Evolutionary conservation across 2,329 filamentous ascomycete species (phyloP), one percentile per base, ranked within the genome.

Genomic region (Fusarium annulatum): DNA sequence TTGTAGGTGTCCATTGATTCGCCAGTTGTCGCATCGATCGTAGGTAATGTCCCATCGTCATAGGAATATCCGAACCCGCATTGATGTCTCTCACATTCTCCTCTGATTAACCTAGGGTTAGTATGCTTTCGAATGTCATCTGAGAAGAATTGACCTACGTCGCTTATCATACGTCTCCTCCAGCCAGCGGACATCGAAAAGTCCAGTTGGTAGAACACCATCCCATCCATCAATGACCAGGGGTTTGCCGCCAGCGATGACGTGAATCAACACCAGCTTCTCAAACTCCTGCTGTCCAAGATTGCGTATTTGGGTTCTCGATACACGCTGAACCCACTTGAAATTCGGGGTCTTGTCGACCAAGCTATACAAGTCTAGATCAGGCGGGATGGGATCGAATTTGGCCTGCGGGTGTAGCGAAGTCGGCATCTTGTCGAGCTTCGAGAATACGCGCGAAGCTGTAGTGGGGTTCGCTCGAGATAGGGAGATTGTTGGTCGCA

Each of bases 221-320:
- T 97, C 89, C 87, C 96, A 98, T 23, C 94, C 94, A 78, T 97
- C 94, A 61, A 99, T 93, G 16, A 98, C 93, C 11, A 99, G 86
- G 5, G 96, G 96, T 75, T 94, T 95, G 5, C 96, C 96, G 33
- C 92, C 92, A 55, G 92, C 87, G 58, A 98, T 91, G 21, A 98
- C 95, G 82, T 97, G 93, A 11, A 95, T 86, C 52, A 92, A 85
- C 1, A 98, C 91, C 15, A 98, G 88, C 81, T 94, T 94, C 82
- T 98, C 95, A 69, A 99, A 97, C 41, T 91, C 89, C 56, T 93
- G 90, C 28, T 93, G 86, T 4, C 94, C 93, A 65, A 97, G 90
- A 57, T 90, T 88, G 65, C 92, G 90, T 76, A 98, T 93, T 81
- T 94, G 93, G 38, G 93, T 88, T 71, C 90, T 92, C 9, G 92